A percentile compares a stretch with the other conserved stretches of the same genome.
These are phyloP conservation scores for Dicorynia guianensis DNA, from an alignment of 306 rosid genomes.

Conservation along the genomic window DNA sequence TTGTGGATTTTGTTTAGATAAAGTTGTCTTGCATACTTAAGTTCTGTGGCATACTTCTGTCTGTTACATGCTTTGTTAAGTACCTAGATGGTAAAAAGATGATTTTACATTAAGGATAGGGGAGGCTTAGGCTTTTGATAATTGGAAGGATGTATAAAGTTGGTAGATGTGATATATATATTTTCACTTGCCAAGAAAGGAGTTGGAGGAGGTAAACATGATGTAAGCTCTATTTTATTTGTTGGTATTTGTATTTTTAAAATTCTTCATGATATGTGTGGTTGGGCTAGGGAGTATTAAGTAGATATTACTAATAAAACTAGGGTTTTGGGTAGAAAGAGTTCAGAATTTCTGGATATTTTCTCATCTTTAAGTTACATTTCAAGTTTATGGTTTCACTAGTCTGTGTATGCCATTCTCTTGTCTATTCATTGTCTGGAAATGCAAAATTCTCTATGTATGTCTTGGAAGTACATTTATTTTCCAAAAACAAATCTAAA, in stretches of 20 bases:
- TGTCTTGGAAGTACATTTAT: not conserved
- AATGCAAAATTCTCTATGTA: not conserved
- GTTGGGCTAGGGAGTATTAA: conserved; percentile 24
- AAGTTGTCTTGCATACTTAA: conserved; percentile 6
- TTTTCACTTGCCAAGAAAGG: not conserved
- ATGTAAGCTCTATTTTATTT: not conserved
- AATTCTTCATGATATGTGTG: conserved; percentile 6
- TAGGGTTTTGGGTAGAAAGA: not conserved
- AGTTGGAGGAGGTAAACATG: not conserved
- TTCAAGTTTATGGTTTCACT: not conserved
- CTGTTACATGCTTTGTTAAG: conserved; percentile 12
- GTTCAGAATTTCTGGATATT: not conserved
- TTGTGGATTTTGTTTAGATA: conserved; percentile 21
- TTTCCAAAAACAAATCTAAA: not conserved
- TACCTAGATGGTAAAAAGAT: not conserved
- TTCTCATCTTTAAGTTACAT: not conserved
- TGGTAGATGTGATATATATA: not conserved
- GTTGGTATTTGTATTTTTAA: not conserved
- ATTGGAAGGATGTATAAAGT: too few species aligned
- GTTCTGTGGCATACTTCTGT: not conserved
- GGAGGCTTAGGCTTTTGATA: not conserved
- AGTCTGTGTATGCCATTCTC: not conserved
- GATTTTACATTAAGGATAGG: not conserved
- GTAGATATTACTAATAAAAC: not conserved
- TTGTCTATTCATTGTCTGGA: not conserved